A percentile compares a stretch with the other conserved stretches of the same genome.
Conservation (phyloP, 2,329 filamentous ascomycete species). For the Trichophyton mentagrophytes region DNA sequence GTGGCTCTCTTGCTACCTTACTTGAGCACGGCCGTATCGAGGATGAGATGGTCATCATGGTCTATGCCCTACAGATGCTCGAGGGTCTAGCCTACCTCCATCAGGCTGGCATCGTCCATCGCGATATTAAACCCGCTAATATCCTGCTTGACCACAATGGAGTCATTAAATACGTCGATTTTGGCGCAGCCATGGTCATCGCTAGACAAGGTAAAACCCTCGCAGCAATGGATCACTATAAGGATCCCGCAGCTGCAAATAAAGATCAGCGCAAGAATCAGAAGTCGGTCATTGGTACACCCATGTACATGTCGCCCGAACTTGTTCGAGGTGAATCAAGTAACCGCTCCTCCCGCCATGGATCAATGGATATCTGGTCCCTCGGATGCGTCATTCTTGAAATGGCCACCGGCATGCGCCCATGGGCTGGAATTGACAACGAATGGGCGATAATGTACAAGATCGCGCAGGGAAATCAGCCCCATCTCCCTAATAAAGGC, state of each 20-base stretch:
- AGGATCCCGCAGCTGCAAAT: slow-evolving; percentile 16
- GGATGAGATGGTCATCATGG: slow-evolving; percentile 42
- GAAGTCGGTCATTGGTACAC: slow-evolving; percentile 91
- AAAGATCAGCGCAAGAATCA: slow-evolving; percentile 43
- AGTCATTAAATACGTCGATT: slow-evolving; percentile 98
- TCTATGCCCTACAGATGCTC: slow-evolving; percentile 58
- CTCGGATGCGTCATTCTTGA: slow-evolving; percentile 70
- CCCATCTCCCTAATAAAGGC: slow-evolving; percentile 65
- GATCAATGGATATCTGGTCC: slow-evolving; percentile 53
- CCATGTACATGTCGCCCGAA: slow-evolving; percentile 99
- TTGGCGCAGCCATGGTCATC: slow-evolving; percentile 93
- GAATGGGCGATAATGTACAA: slow-evolving; percentile 99
- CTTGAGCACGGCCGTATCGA: slow-evolving; percentile 87
- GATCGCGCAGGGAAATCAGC: slow-evolving; percentile 91
- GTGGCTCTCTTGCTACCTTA: slow-evolving; percentile 76
- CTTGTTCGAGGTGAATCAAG: slow-evolving; percentile 82
- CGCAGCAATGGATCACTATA: slow-evolving; percentile 48
- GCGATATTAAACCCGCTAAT: slow-evolving; percentile 53
- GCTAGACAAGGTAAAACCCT: slow-evolving; percentile 84
- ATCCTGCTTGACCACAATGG: slow-evolving; percentile 76
- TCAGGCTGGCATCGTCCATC: slow-evolving; percentile 42
- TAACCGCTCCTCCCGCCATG: slow-evolving; percentile 60
- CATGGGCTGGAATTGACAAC: slow-evolving; percentile 93
- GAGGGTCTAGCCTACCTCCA: slow-evolving; percentile 48
- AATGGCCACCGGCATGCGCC: slow-evolving; percentile 88